Base-by-base conservation (phyloP, 495 filamentous ascomycete genomes). In the Evernia prunastri region DNA sequence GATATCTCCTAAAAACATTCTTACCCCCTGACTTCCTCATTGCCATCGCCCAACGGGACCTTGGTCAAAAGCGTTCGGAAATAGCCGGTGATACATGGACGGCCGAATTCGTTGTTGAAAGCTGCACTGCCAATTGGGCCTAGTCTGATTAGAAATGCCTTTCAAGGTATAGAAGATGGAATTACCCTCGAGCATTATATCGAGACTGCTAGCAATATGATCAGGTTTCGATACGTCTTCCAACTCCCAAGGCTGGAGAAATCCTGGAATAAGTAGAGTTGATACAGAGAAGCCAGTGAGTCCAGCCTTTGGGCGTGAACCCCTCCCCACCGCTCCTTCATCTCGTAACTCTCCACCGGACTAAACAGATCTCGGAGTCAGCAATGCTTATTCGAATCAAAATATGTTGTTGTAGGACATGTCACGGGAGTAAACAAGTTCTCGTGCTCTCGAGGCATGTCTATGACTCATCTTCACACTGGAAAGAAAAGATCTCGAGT, bases 81-180 rank as follows among this genome's bases (percentile, higher is more conserved):
- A 72, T 90, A 91, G 33, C 95, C 94, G 0, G 85, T 79, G 31
- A 92, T 90, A 71, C 87, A 91, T 42, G 95, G 94, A n/a, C 95
- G 83, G 36, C 94, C 94, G 72, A 97, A 97, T 68, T 98, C 94
- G 70, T 98, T 98, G 81, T 97, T 97, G 78, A 92, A 97, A 20
- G 89, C 84, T 58, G 94, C 92, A 68, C 89, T 92, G 33, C 94
- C 94, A 67, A 98, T 92, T 2, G 93, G 93, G 12, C 36, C 62
- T 51, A 12, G 2, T 25, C 8, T n/a, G 6, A 23, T 57, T 13
- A 57, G 29, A 13, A 35, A 10, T 36, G 29, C 5, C 10, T 0
- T 3, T 45, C n/a, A 25, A 45, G 23, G 17, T 25, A 4, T 27
- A 4, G 17, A 23, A 18, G 20, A 15, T 9, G 8, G n/a, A 42